Conservation (phyloP, 1,284 basidiomycete genomes). For the Rhizopogon parksii region DNA sequence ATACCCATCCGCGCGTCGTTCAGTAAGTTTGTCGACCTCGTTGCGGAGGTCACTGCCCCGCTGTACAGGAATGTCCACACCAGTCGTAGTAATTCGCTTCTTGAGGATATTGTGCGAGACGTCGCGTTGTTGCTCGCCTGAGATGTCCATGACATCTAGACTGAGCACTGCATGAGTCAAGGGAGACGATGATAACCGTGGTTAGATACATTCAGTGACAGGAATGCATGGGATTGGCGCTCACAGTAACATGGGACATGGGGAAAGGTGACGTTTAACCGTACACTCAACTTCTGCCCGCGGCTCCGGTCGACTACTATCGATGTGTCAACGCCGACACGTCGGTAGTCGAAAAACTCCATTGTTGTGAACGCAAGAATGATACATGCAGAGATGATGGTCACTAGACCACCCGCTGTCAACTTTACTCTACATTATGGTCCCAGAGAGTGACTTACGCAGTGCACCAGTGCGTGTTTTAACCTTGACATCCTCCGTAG, state of each 20-base stretch:
- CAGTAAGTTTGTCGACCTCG: constrained; percentile 76
- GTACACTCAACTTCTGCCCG: constrained; percentile 90
- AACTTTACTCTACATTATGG: constrained; percentile 3
- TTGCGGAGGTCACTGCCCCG: constrained; percentile 68
- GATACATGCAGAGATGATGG: constrained; percentile 85
- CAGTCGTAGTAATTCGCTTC: constrained; percentile 64
- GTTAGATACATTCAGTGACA: neutral
- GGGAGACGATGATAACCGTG: neutral
- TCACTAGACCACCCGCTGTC: constrained; percentile 51
- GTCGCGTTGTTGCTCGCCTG: constrained; percentile 89
- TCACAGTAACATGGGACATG: constrained; percentile 94
- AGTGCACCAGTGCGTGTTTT: constrained; percentile 91
- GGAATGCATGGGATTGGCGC: constrained; percentile 27
- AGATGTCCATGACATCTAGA: constrained; percentile 97
- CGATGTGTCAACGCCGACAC: constrained; percentile 80
- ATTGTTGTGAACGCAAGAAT: constrained; percentile 88
- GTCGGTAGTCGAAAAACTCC: constrained; percentile 94
- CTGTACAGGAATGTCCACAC: constrained; percentile 52
- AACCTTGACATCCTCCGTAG: constrained; percentile 96
- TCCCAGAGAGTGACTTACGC: constrained; percentile 43
- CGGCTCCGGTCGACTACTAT: constrained; percentile 90
- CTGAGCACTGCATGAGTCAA: constrained; percentile 63
- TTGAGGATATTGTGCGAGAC: constrained; percentile 87
- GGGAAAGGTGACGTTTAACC: constrained; percentile 93
- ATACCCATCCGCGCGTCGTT: constrained; percentile 58